Conservation (phyloP, 1,284 basidiomycete genomes). For the Volvariella volvacea region DNA sequence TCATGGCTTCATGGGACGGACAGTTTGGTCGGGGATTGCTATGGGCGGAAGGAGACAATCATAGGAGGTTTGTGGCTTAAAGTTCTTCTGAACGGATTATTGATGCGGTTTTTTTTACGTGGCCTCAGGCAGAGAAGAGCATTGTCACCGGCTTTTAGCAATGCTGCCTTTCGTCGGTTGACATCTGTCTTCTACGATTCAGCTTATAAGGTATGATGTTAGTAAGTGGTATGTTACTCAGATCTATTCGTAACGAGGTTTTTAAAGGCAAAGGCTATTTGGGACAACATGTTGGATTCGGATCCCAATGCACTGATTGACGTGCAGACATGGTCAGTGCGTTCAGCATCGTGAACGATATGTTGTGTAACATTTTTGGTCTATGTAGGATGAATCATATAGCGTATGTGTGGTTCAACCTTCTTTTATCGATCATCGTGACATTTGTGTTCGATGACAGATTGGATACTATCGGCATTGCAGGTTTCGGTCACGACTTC, state of each 20-base stretch:
- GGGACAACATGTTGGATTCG: conserved; percentile 40
- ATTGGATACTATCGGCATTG: conserved; percentile 53
- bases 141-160: conserved; percentile 41
- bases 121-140: conserved; percentile 31
- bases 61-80: conserved; percentile 28
- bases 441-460: conserved; percentile 19
- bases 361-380: conserved; percentile 9
- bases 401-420: conserved; percentile 10
- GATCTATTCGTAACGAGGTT: neutral
- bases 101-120: neutral
- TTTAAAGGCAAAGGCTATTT: conserved; percentile 36
- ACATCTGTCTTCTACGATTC: conserved; percentile 32
- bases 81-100: neutral
- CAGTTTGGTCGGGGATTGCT: conserved; percentile 45
- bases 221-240: neutral
- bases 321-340: conserved; percentile 46
- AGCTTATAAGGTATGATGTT: conserved; percentile 38
- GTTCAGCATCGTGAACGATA: neutral
- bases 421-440: conserved; percentile 28
- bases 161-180: conserved; percentile 32
- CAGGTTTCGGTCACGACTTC: conserved; percentile 53
- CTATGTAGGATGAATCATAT: conserved; percentile 27
- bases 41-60: conserved; percentile 46
- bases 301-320: conserved; percentile 35
- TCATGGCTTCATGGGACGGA: neutral